phyloP scores from a whole-genome alignment of 768 basidiomycete species.

The Pisolithus albus region DNA sequence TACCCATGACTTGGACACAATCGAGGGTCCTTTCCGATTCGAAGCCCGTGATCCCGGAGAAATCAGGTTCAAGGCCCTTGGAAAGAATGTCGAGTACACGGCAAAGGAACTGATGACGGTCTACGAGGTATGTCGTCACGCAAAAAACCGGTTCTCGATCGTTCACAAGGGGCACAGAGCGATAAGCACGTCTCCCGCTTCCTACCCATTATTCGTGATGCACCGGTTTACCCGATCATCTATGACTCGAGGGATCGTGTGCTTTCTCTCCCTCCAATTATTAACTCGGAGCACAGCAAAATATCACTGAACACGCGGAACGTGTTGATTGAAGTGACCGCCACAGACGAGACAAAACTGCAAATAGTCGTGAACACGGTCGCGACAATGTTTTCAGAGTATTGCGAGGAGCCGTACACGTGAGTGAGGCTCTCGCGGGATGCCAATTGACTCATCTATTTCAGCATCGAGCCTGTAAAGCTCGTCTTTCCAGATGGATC shows the following conservation, averaged over 20 bases:
- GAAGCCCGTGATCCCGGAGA: slow-evolving; percentile 74
- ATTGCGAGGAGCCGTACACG: slow-evolving; percentile 89
- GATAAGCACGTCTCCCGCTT: slow-evolving; percentile 89
- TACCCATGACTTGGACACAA: slow-evolving; percentile 92
- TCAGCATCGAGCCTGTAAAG: slow-evolving; percentile 89
- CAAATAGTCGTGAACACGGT: slow-evolving; percentile 94
- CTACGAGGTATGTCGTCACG: slow-evolving; percentile 64
- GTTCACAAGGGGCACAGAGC: slow-evolving; percentile 41
- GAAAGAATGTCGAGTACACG: slow-evolving; percentile 70
- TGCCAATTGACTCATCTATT: not conserved
- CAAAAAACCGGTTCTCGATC: not conserved
- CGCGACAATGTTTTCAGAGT: slow-evolving; percentile 96
- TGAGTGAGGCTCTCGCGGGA: slow-evolving; percentile 35
- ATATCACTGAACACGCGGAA: slow-evolving; percentile 91
- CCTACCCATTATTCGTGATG: slow-evolving; percentile 88
- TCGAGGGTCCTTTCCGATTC: slow-evolving; percentile 83
- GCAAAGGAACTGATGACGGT: slow-evolving; percentile 89
- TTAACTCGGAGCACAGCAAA: slow-evolving; percentile 96
- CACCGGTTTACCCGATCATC: slow-evolving; percentile 95
- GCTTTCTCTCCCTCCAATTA: slow-evolving; percentile 96
- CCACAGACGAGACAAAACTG: slow-evolving; percentile 94
- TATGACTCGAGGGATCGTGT: slow-evolving; percentile 87
- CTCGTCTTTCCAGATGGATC: slow-evolving; percentile 75
- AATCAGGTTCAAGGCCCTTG: slow-evolving; percentile 88
- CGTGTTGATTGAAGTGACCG: slow-evolving; percentile 95